A percentile compares a stretch with the other conserved stretches of the same genome.
Evolutionary conservation across 2,329 filamentous ascomycete species (phyloP).

Genomic region (Hypocreales sp.): DNA sequence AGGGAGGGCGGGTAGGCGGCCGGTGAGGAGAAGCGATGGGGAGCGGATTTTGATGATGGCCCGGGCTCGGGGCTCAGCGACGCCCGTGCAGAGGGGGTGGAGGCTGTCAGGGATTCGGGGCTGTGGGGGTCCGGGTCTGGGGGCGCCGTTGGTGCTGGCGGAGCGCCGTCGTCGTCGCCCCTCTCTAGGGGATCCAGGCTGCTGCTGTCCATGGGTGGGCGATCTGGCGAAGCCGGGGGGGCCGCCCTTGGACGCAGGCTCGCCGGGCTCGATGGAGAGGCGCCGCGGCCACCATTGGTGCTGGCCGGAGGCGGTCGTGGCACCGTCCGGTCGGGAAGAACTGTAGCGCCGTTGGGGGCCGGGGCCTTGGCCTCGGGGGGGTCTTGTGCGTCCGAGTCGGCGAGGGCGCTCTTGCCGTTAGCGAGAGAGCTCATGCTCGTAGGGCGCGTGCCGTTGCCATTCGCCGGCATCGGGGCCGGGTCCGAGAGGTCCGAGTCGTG

Average conservation of each 20-base stretch:
- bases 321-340: constrained; percentile 14
- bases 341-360: constrained; percentile 11
- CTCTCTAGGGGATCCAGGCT: too few relatives aligned
- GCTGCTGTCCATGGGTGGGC: neutral
- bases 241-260: neutral
- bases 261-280: neutral
- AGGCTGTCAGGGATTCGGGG: constrained; percentile 8
- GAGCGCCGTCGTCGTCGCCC: too few relatives aligned
- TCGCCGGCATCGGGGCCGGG: constrained; percentile 23
- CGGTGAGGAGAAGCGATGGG: constrained; percentile 51
- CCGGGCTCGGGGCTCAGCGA: constrained; percentile 7
- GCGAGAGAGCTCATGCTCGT: constrained; percentile 45
- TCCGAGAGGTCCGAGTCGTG: constrained; percentile 36
- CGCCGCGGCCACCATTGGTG: constrained; percentile 6
- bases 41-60: constrained; percentile 13
- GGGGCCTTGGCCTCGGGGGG: constrained; percentile 8
- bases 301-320: constrained; percentile 6
- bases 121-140: constrained; percentile 4
- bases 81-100: neutral
- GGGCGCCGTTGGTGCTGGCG: neutral
- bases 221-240: neutral
- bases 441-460: constrained; percentile 24
- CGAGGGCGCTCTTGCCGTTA: constrained; percentile 33
- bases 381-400: constrained; percentile 13
- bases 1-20: constrained; percentile 29